phyloP scores from a whole-genome alignment of 176 grass and related monocot species.

The Poa annua region DNA sequence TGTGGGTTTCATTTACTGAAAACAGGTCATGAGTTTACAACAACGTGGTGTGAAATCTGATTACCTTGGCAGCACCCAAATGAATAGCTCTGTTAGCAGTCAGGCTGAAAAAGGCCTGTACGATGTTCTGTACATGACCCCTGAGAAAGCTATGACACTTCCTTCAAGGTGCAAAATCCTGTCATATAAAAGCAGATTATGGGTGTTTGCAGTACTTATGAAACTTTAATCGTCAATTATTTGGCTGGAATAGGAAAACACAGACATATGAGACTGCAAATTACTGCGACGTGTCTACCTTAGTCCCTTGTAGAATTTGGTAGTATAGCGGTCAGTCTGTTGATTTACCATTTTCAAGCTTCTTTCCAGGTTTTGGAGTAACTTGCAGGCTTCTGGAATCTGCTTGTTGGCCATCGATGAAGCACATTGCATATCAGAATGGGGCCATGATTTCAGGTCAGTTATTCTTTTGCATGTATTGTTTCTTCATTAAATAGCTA shows the following conservation, averaged over 20 bases:
- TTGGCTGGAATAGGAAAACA: background rate
- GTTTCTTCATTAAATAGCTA: background rate
- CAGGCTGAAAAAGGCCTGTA: slow-evolving; percentile 73
- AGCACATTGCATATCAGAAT: slow-evolving; percentile 97
- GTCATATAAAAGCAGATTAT: background rate
- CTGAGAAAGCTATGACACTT: slow-evolving; percentile 85
- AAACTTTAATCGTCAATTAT: slow-evolving; percentile 1
- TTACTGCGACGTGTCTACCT: background rate
- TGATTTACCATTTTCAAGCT: slow-evolving; percentile 16
- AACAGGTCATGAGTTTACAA: slow-evolving; percentile 92
- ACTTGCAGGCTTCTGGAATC: slow-evolving; percentile 69
- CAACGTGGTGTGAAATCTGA: slow-evolving; percentile 80
- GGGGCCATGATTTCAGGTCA: slow-evolving; percentile 99
- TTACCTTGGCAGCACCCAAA: slow-evolving; percentile 87
- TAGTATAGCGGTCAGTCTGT: slow-evolving; percentile 1
- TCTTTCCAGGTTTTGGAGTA: slow-evolving; percentile 81
- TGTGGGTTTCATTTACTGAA: slow-evolving; percentile 37
- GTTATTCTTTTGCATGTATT: background rate
- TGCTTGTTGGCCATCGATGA: slow-evolving; percentile 94
- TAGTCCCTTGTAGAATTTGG: slow-evolving; percentile 12
- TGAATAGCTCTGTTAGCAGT: slow-evolving; percentile 45
- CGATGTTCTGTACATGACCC: slow-evolving; percentile 91
- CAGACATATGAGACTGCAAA: background rate
- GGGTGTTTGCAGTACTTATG: background rate
- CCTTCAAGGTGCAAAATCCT: slow-evolving; percentile 57